Percentiles rank a stretch among this genome's conserved stretches.
Evolutionary conservation across 345 rosid species (phyloP).

Genomic region (Kernera saxatilis): DNA sequence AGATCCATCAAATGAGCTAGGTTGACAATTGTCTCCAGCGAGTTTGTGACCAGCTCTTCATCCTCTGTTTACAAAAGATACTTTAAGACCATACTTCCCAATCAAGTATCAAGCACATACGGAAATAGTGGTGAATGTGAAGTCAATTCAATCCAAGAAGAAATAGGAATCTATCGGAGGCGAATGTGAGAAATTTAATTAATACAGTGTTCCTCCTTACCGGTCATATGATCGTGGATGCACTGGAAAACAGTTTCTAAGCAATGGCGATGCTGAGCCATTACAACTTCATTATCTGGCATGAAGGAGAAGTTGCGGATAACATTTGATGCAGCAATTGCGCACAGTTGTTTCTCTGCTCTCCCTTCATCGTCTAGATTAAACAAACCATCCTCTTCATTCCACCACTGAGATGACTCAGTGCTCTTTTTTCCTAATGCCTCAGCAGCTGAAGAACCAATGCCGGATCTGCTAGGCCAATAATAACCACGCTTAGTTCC

Average conservation of each 20-base stretch:
- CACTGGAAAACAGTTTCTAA: conserved; percentile 96
- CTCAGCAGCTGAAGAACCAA: conserved; percentile 41
- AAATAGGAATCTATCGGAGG: neutral
- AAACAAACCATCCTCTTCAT: conserved; percentile 83
- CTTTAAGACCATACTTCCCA: neutral
- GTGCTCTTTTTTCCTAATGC: conserved; percentile 41
- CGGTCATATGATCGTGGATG: conserved; percentile 66
- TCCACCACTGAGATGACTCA: conserved; percentile 72
- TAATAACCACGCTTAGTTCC: conserved; percentile 12
- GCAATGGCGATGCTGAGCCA: conserved; percentile 98
- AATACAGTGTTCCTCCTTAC: conserved; percentile 33
- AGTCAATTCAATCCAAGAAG: neutral
- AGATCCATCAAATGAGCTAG: conserved; percentile 91
- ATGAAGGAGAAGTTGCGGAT: conserved; percentile 95
- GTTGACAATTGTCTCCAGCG: conserved; percentile 89
- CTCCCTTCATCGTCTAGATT: conserved; percentile 91
- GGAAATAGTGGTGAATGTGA: neutral
- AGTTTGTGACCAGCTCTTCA: conserved; percentile 92
- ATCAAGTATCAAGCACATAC: conserved; percentile 3
- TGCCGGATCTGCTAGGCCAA: conserved; percentile 35
- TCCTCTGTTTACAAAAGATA: conserved; percentile 58
- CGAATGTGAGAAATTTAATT: neutral
- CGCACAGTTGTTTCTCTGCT: conserved; percentile 84
- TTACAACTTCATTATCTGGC: conserved; percentile 92
- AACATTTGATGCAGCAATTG: conserved; percentile 90